Percentiles rank a stretch among this genome's conserved stretches.
Conservation (phyloP, 495 filamentous ascomycete genomes). For the Lasiosphaeria miniovina region DNA sequence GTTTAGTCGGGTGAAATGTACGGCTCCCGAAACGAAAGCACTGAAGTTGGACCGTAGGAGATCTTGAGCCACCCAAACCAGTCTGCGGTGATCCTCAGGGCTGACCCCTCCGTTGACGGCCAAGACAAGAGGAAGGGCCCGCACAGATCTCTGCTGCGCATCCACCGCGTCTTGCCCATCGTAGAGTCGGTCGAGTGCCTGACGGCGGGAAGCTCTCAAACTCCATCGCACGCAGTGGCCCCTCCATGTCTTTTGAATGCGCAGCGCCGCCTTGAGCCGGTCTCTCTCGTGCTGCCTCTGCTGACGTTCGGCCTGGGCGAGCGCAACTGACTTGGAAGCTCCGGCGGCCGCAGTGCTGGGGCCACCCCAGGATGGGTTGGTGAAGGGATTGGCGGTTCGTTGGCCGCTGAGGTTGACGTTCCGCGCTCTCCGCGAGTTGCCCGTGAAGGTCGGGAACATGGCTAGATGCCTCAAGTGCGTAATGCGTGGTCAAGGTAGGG, state of each 20-base stretch:
- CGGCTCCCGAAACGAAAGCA: slow-evolving; percentile 19
- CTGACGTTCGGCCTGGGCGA: slow-evolving; percentile 80
- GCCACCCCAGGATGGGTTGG: slow-evolving; percentile 48
- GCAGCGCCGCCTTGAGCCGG: slow-evolving; percentile 67
- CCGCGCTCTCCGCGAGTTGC: slow-evolving; percentile 76
- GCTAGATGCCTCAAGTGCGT: neutral
- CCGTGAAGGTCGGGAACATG: slow-evolving; percentile 92
- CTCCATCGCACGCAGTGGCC: slow-evolving; percentile 63
- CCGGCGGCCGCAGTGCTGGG: slow-evolving; percentile 42
- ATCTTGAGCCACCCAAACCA: slow-evolving; percentile 37
- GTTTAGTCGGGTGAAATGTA: slow-evolving; percentile 27
- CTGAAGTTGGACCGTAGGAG: slow-evolving; percentile 30
- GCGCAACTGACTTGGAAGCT: slow-evolving; percentile 71
- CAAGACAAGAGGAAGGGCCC: slow-evolving; percentile 37
- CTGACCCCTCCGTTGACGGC: slow-evolving; percentile 27
- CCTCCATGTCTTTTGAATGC: slow-evolving; percentile 81
- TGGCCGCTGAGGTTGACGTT: slow-evolving; percentile 95
- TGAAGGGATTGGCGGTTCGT: slow-evolving; percentile 67
- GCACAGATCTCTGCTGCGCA: slow-evolving; percentile 24
- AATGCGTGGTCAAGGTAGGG: too few relatives aligned
- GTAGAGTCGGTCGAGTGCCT: slow-evolving; percentile 63
- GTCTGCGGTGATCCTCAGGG: slow-evolving; percentile 34
- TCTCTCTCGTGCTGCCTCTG: slow-evolving; percentile 80
- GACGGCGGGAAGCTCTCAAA: slow-evolving; percentile 57
- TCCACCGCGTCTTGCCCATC: slow-evolving; percentile 1